A percentile compares a stretch with the other conserved stretches of the same genome.
phyloP scores from a whole-genome alignment of 108 stramenopile genomes.

The Fragilaria crotonensis region DNA sequence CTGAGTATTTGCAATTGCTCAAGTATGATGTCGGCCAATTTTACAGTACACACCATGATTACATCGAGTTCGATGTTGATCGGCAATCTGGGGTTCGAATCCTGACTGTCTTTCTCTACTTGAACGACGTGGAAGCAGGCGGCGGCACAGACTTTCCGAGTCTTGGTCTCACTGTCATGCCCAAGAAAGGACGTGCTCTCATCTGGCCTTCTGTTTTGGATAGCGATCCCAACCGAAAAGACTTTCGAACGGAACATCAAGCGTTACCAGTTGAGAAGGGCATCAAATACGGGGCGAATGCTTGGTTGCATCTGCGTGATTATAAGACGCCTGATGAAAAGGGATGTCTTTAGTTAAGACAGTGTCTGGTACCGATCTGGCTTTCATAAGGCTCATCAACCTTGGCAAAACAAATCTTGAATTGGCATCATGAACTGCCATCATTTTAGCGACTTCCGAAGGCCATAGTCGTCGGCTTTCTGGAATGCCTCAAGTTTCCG shows the following conservation, averaged over 20 bases:
- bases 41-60: constrained; percentile 39
- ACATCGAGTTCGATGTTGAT: constrained; percentile 25
- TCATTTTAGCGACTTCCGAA: no score
- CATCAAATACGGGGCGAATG: constrained; percentile 83
- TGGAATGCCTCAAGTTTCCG: neutral
- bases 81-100: constrained; percentile 72
- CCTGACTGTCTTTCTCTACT: constrained; percentile 79
- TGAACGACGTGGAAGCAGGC: constrained; percentile 84
- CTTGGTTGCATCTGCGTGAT: constrained; percentile 84
- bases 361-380: neutral
- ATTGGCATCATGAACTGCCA: no score
- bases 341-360: constrained; percentile 15
- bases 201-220: constrained; percentile 82
- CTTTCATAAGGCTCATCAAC: no score
- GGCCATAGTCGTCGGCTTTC: neutral
- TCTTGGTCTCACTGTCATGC: constrained; percentile 49
- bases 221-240: constrained; percentile 44
- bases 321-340: constrained; percentile 27
- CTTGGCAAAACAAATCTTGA: no score
- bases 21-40: constrained; percentile 28
- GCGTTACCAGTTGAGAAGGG: constrained; percentile 75
- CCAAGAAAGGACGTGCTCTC: constrained; percentile 71
- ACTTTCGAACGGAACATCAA: constrained; percentile 70
- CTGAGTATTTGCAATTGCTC: constrained; percentile 62
- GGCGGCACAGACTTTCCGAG: constrained; percentile 76